Evolutionary conservation across 306 rosid genomes (phyloP).

Genomic region (Cicer pinnatifidum): DNA sequence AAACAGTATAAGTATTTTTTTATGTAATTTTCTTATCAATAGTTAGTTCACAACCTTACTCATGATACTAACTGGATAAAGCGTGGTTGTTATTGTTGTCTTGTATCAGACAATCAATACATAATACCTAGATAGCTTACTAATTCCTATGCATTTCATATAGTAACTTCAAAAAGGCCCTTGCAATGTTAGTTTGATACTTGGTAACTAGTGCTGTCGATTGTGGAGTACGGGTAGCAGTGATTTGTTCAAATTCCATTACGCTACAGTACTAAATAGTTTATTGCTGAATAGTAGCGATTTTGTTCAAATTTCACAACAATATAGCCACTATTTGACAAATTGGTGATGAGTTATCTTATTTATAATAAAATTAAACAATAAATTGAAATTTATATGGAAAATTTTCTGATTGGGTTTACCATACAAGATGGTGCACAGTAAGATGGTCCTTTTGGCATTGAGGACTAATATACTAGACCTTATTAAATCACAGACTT

Average conservation of each 20-base stretch:
- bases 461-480: conserved; percentile 6
- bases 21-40: not conserved
- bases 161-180: not conserved
- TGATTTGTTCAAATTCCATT: no score
- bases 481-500: not conserved
- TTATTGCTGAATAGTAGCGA: no score
- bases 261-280: no score
- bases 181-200: not conserved
- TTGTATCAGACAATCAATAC: not conserved
- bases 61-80: not conserved
- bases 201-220: not conserved
- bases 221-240: no score
- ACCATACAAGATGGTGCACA: not conserved
- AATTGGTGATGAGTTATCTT: no score
- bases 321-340: no score
- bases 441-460: not conserved
- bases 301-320: no score
- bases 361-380: not conserved
- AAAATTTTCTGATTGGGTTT: not conserved
- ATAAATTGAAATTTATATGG: not conserved
- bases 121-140: not conserved
- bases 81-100: not conserved
- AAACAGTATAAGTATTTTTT: not conserved
- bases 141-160: not conserved
- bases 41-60: not conserved